phyloP scores from a whole-genome alignment of 2,329 filamentous ascomycete species.

The Beauveria sp. region DNA sequence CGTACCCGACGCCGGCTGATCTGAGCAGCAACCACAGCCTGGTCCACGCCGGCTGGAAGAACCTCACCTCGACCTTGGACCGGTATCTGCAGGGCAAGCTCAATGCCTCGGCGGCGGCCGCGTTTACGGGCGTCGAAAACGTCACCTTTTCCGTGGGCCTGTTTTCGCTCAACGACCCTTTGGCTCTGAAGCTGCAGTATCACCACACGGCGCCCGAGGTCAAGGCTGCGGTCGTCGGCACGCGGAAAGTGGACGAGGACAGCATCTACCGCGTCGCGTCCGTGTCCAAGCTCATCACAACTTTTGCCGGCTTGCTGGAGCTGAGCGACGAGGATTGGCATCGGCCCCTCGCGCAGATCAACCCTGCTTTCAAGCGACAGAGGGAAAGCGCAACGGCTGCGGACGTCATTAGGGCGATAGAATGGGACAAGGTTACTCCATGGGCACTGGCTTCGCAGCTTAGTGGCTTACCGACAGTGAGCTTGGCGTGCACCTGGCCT shows the following conservation, averaged over 20 bases:
- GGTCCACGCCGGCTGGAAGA: background rate
- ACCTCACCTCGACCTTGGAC: background rate
- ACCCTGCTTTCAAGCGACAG: background rate
- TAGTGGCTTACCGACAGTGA: constrained; percentile 5
- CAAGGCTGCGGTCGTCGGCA: background rate
- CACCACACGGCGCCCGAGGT: background rate
- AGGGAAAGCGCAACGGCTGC: background rate
- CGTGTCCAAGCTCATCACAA: constrained; percentile 2
- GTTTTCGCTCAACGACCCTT: constrained; percentile 5
- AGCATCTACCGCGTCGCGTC: constrained; percentile 8
- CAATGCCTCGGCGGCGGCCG: background rate
- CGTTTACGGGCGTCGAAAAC: background rate
- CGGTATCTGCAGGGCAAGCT: background rate
- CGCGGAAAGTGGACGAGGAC: background rate
- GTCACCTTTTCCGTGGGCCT: constrained; percentile 6
- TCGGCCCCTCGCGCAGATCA: background rate
- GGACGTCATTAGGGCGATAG: background rate
- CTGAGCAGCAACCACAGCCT: constrained; percentile 3
- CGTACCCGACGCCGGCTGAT: constrained; percentile 1
- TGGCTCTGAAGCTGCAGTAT: background rate
- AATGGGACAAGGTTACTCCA: constrained; percentile 6
- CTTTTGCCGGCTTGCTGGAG: background rate
- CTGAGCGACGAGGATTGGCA: constrained; percentile 1
- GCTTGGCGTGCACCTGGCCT: background rate
- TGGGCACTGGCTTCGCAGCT: constrained; percentile 7